Base-by-base conservation (phyloP, 2,329 filamentous ascomycete species). In the Aureobasidium pullulans region DNA sequence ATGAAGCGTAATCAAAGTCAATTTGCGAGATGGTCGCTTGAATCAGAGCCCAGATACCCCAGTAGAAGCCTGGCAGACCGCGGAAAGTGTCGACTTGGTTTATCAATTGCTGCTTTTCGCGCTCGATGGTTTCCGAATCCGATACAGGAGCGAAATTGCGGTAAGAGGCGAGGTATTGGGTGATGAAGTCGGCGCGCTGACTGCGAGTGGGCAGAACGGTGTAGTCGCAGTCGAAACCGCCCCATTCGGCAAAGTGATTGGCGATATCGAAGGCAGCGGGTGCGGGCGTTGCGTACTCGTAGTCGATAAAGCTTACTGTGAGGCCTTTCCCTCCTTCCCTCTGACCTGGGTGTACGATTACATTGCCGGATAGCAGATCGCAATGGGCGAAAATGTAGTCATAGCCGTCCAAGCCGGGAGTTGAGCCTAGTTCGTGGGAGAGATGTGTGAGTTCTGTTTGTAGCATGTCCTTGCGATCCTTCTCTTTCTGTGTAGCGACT, bases 241-340 rank as follows among this genome's bases (percentile, higher is more conserved):
- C 92, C 93, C 94, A 99, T 76, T 99, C 94, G 49, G 94, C 91
- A 71, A 99, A 96, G 78, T 99, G 94, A 76, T 99, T 99, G 53
- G 93, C 88, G 66, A 99, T 86, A 72, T 99, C 94, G 74, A 99
- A 99, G 1, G 93, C 92, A 4, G 92, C 91, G 1, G 93, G 93
- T 0, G 92, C 93, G 2, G 94, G 92, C 4, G 90, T 94, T 13
- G 92, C 91, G 74, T 99, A 99, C 74, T 99, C 94, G 77, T 97
- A 99, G 76, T 99, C 94, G 72, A 99, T 99, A 75, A 99, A 97
- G 69, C 83, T 84, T 59, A 93, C 87, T 2, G 69, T 66, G 16
- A 59, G 64, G 64, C 59, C 43, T 23, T 57, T 47, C 1, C 28
- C 43, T 50, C 54, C 57, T 28, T 48, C 28, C 16, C 48, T 28